Base-by-base conservation (phyloP, 805 yeast species). In the Starmera caribaea region DNA sequence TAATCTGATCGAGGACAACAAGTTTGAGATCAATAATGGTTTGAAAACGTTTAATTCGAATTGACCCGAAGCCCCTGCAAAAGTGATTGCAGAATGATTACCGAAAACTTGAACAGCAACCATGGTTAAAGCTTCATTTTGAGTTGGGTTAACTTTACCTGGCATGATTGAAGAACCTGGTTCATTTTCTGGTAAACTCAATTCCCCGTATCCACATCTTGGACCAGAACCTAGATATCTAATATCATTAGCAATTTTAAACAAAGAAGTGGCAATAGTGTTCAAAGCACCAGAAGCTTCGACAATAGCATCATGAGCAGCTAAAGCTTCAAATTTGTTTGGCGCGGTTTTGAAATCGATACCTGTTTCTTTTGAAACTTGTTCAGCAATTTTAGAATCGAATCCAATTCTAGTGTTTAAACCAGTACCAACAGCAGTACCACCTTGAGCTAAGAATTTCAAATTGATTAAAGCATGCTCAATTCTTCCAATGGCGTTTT, bases 111-210 rank as follows among this genome's bases (percentile, higher is more conserved):
- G 98, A 47, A 92, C 77, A 61, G 96, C 88, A 45, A 90, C 96
- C 95, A 92, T 94, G 48, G 97, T 92, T 62, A 92, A 70, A 40
- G 98, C 98, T 74, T 92, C 98, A 65, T 89, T 89, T 73, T 92
- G 98, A 41, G 98, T 92, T 50, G 98, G 98, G 76, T 92, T 92
- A 47, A 92, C 97, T 71, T 92, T 92, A 62, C 98, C 98, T 39
- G 98, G 98, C 98, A 92, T 92, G 66, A 92, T 92, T 26, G 97
- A 88, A 44, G 97, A 87, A 59, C 98, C 98, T 42, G 98, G 98
- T 71, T 92, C 98, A 66, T 92, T 92, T 71, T 90, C 97, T 47
- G 98, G 98, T 53, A 92, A 72, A 24, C 87, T 60, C 52, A 92
- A 77, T 69, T 92, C 98, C 41, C 97, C 97, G 68, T 92, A 92